phyloP scores from a whole-genome alignment of 371 early-diverging fungal genomes.

The Chytridium lagenaria region DNA sequence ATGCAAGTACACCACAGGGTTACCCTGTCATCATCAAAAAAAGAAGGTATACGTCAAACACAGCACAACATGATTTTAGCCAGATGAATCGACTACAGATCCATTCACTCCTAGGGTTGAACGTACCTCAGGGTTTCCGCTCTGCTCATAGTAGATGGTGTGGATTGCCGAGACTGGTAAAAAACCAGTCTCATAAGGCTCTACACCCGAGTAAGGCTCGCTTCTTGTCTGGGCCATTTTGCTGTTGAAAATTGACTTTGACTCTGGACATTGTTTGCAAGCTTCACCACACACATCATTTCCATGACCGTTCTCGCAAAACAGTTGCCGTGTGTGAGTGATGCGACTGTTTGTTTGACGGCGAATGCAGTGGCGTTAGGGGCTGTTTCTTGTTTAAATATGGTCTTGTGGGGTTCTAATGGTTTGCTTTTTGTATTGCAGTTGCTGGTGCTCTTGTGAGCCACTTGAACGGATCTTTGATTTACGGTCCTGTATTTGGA shows the following conservation, averaged over 20 bases:
- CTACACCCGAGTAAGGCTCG: constrained; percentile 58
- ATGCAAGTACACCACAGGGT: constrained; percentile 62
- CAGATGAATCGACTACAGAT: too few species aligned
- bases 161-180: constrained; percentile 63
- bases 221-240: background rate
- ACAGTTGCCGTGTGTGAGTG: too few species aligned
- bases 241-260: background rate
- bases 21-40: constrained; percentile 14
- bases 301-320: too few species aligned
- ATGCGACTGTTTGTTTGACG: too few species aligned
- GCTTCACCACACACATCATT: too few species aligned
- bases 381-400: too few species aligned
- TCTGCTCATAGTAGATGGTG: constrained; percentile 57
- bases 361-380: too few species aligned
- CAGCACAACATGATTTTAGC: too few species aligned
- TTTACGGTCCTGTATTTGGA: constrained; percentile 3
- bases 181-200: constrained; percentile 57
- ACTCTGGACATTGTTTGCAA: background rate
- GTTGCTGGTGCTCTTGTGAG: background rate
- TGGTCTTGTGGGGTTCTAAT: too few species aligned
- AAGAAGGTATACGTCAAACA: background rate
- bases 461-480: background rate
- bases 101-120: background rate
- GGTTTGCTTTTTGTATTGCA: background rate
- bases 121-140: constrained; percentile 49